Conservation (phyloP, 192 early-diverging fungal genomes). For the Rhizophlyctis rosea region DNA sequence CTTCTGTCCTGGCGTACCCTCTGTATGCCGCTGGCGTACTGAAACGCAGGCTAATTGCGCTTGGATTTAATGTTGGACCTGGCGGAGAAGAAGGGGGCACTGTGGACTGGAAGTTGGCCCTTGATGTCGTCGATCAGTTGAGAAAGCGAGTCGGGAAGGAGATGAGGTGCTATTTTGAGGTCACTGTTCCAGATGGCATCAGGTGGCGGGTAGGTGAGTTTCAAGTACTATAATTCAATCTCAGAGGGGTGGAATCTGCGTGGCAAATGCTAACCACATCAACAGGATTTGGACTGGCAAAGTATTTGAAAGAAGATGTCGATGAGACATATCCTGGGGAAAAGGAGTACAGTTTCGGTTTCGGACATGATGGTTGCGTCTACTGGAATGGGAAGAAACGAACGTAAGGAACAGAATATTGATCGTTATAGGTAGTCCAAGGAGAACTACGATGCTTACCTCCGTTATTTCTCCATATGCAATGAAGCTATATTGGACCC, state of each 20-base stretch:
- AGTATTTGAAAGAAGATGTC: constrained; percentile 7
- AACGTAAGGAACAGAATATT: constrained; percentile 16
- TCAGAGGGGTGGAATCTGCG: neutral
- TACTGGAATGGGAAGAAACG: constrained; percentile 22
- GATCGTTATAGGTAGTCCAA: neutral
- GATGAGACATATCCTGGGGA: constrained; percentile 38
- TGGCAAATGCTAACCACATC: neutral
- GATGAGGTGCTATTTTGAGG: constrained; percentile 48
- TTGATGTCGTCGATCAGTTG: constrained; percentile 39
- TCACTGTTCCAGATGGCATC: constrained; percentile 36
- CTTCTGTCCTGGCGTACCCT: constrained; percentile 43
- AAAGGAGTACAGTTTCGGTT: constrained; percentile 42
- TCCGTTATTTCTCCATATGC: too few relatives aligned
- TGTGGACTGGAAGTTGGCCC: constrained; percentile 33
- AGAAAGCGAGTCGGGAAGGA: constrained; percentile 33
- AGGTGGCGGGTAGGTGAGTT: constrained; percentile 42
- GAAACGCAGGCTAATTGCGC: constrained; percentile 32
- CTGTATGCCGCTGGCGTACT: constrained; percentile 34
- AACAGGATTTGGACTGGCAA: constrained; percentile 19
- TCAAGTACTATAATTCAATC: neutral
- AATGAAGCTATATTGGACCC: too few relatives aligned
- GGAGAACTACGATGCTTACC: too few relatives aligned
- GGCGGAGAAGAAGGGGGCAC: constrained; percentile 27
- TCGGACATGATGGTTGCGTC: constrained; percentile 32
- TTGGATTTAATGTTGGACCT: constrained; percentile 40